These are phyloP conservation scores for Volvox reticuliferus DNA, from an alignment of 139 green algal genomes.

Conservation along the genomic window DNA sequence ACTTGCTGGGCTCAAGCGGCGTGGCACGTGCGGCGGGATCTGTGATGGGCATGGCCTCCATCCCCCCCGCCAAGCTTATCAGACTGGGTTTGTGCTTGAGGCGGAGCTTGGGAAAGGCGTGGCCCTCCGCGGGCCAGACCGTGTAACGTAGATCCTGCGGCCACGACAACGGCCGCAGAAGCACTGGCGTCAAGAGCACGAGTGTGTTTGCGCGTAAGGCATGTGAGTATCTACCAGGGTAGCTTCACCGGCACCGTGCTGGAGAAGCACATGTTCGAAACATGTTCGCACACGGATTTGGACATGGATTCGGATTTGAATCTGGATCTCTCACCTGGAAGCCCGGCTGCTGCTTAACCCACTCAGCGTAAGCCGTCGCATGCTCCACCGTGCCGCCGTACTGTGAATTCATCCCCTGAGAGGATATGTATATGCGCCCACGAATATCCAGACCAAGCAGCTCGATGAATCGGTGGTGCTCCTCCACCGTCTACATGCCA, in stretches of 20 bases:
- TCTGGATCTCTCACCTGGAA: constrained; percentile 71
- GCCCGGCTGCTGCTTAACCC: constrained; percentile 72
- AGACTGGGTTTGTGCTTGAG: constrained; percentile 89
- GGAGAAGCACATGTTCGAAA: no score
- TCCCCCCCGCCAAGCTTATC: constrained; percentile 87
- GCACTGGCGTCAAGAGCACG: no score
- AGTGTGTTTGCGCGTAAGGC: no score
- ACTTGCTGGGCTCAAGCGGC: constrained; percentile 72
- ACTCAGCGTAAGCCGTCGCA: constrained; percentile 81
- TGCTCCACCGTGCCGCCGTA: constrained; percentile 77
- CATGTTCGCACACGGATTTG: no score
- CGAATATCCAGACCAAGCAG: constrained; percentile 58
- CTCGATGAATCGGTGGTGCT: constrained; percentile 59
- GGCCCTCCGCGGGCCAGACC: constrained; percentile 66
- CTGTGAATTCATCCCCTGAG: constrained; percentile 98
- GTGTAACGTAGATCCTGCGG: constrained; percentile 71
- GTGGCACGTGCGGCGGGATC: constrained; percentile 70
- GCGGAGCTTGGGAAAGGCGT: constrained; percentile 88
- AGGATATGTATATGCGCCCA: constrained; percentile 96
- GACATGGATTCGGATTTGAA: no score
- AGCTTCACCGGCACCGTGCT: no score
- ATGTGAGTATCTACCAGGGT: no score
- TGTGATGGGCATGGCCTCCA: constrained; percentile 81
- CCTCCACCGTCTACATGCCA: constrained; percentile 55
- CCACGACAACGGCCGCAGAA: not conserved